Evolutionary conservation across 345 rosid species (phyloP), one percentile per base, ranked within the genome.

Genomic region (Rhizophora apiculata): DNA sequence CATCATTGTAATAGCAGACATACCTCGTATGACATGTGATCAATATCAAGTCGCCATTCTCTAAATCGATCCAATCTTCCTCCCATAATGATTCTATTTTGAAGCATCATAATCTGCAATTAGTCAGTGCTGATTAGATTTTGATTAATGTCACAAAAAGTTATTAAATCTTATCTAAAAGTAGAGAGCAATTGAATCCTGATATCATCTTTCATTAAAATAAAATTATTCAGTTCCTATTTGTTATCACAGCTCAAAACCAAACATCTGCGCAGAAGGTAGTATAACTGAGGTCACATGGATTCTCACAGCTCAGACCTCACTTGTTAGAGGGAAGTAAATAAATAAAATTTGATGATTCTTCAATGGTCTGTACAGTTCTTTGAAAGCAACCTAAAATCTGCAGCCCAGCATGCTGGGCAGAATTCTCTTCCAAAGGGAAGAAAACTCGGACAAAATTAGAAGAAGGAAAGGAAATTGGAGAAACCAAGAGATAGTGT

Each of bases 1-100:
- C 5, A 2, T 15, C 52, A 26, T 19, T 11, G 24, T 15, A 52
- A 53, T 10, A 4, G 16, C 26, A 31, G 31, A 34, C 67, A 52
- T 37, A 86, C 90, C 87, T 86, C 90, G 54, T 86, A 86, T 62
- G 88, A 69, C 90, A 86, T 84, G 72, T 80, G 70, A 67, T 86
- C 90, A 59, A 84, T 78, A 62, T 86, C 87, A 11, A 86, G 86
- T 65, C 90, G 79, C 90, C 85, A 84, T 74, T 76, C 79, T 7
- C 79, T 71, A 62, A 76, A 84, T 39, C 78, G 85, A 74, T 86
- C 89, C 53, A 74, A 11, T 62, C 88, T 79, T 73, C 87, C 89
- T 5, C 83, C 90, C 82, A 79, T 79, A 65, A 82, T 46, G 51
- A 82, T 60, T 74, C 86, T 72, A 74, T 75, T 78, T 21, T 79